A percentile compares a stretch with the other conserved stretches of the same genome.
These are phyloP conservation scores for Saraca asoca DNA, from an alignment of 331 rosid species.

Conservation along the genomic window DNA sequence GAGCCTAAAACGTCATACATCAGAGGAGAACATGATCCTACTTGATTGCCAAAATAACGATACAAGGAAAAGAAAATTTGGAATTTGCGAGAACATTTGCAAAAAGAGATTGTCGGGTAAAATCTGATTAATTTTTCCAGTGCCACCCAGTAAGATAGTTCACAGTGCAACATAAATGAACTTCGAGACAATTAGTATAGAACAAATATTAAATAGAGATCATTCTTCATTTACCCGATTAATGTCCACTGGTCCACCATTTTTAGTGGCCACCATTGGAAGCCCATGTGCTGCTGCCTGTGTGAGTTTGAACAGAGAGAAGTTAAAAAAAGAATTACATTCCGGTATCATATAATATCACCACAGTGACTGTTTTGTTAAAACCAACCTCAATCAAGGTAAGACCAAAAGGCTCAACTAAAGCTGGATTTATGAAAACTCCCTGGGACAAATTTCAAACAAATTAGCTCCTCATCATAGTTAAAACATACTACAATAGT, in stretches of 20 bases:
- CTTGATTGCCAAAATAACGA: not conserved
- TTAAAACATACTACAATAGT: conserved; percentile 13
- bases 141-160: conserved; percentile 24
- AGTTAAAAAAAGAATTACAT: not conserved
- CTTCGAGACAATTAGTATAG: not conserved
- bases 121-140: not conserved
- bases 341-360: not conserved
- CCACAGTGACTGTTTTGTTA: conserved; percentile 18
- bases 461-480: conserved; percentile 27
- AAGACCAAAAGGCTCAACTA: conserved; percentile 92
- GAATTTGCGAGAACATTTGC: conserved; percentile 1
- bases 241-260: conserved; percentile 95
- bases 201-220: conserved; percentile 1
- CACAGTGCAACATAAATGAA: not conserved
- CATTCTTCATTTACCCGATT: conserved; percentile 54
- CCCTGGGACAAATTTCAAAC: conserved; percentile 59
- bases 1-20: conserved; percentile 48
- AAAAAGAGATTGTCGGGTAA: not conserved
- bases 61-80: conserved; percentile 9
- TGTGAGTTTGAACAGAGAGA: conserved; percentile 27
- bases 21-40: not conserved
- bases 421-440: conserved; percentile 91
- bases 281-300: conserved; percentile 97
- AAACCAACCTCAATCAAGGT: conserved; percentile 84
- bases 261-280: conserved; percentile 90